Conservation (phyloP, 768 basidiomycete species). For the Tylopilus cervinicoccineus region DNA sequence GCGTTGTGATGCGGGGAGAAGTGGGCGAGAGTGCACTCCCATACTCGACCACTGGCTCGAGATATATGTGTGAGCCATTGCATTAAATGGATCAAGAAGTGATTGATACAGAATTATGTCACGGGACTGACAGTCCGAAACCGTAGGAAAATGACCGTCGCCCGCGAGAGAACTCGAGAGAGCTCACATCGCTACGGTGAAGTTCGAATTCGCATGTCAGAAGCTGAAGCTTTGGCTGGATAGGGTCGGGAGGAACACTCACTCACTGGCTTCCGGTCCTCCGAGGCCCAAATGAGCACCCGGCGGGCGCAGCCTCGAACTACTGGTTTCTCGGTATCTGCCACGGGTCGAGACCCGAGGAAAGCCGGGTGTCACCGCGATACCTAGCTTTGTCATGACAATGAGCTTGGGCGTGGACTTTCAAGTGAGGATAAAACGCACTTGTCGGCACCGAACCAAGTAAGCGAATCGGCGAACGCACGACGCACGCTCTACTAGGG, state of each 20-base stretch:
- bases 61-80: constrained; percentile 17
- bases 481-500: too few species aligned
- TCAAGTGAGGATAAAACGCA: too few species aligned
- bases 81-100: constrained; percentile 5
- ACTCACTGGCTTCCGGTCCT: background rate
- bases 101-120: constrained; percentile 11
- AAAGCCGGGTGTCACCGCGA: too few species aligned
- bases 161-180: background rate
- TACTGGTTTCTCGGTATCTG: too few species aligned
- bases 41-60: background rate
- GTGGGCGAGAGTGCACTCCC: constrained; percentile 2
- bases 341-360: too few species aligned
- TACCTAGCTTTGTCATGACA: background rate
- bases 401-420: background rate
- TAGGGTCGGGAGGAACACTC: background rate
- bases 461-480: background rate
- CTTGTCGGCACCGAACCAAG: background rate
- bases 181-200: constrained; percentile 1
- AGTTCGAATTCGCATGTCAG: background rate
- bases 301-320: too few species aligned
- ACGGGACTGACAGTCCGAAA: constrained; percentile 3
- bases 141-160: constrained; percentile 6
- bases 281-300: background rate
- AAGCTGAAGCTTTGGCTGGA: background rate
- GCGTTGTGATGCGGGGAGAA: background rate